A percentile compares a stretch with the other conserved stretches of the same genome.
Conservation (phyloP, 2,329 filamentous ascomycete species). For the Ceratocystis huliohia region DNA sequence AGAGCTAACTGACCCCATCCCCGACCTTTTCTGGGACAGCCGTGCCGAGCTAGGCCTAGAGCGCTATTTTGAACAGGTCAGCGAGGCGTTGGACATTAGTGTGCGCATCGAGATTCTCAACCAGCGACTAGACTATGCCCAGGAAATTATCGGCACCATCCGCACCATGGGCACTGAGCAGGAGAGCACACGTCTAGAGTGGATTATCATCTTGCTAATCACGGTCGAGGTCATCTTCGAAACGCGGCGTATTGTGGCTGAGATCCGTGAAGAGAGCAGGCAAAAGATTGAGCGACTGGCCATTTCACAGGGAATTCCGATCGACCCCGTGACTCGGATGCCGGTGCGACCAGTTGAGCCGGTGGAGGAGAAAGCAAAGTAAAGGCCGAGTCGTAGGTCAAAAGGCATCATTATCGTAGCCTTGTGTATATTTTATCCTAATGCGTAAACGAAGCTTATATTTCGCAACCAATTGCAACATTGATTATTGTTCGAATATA, state of each 20-base stretch:
- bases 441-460: no score
- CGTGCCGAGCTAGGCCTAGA: constrained; percentile 80
- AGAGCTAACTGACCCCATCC: constrained; percentile 85
- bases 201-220: constrained; percentile 92
- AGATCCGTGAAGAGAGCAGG: constrained; percentile 35
- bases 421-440: neutral
- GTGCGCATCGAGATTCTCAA: constrained; percentile 85
- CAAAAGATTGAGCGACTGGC: constrained; percentile 22
- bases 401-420: neutral
- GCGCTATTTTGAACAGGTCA: constrained; percentile 89
- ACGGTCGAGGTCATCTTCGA: constrained; percentile 86
- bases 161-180: constrained; percentile 82
- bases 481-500: no score
- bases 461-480: no score
- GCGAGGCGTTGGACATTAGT: constrained; percentile 77
- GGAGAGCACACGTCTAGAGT: constrained; percentile 76
- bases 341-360: constrained; percentile 6
- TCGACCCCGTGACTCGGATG: constrained; percentile 16
- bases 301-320: constrained; percentile 16
- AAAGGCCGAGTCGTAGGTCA: neutral
- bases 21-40: constrained; percentile 94
- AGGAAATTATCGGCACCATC: constrained; percentile 83
- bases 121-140: constrained; percentile 95
- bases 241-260: constrained; percentile 58
- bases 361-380: neutral